Evolutionary conservation across 2,329 filamentous ascomycete genomes (phyloP).

Genomic region (Aspergillus pseudoglaucus): DNA sequence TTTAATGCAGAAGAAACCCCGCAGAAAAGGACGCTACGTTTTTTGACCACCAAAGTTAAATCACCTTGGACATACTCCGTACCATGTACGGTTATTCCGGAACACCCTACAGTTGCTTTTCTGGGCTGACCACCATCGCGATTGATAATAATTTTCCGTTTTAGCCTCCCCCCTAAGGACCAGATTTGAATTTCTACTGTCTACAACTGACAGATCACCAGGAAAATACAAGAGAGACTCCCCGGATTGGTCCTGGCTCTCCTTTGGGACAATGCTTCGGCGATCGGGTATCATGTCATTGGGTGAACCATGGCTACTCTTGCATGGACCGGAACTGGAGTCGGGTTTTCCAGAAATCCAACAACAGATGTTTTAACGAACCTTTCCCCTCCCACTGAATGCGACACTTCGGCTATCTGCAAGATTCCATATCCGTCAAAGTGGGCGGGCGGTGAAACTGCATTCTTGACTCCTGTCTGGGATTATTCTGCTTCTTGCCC

Average conservation of each 20-base stretch:
- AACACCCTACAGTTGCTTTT: background rate
- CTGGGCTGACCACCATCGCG: background rate
- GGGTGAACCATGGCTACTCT: background rate
- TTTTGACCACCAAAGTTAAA: background rate
- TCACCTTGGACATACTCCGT: background rate
- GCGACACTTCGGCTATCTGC: conserved; percentile 3
- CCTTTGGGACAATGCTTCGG: background rate
- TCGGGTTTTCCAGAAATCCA: background rate
- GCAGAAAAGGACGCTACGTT: background rate
- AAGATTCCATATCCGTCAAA: conserved; percentile 1
- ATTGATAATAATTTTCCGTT: background rate
- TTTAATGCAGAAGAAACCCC: background rate
- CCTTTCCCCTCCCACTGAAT: conserved; percentile 1
- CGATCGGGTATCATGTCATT: background rate
- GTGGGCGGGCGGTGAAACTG: conserved; percentile 1
- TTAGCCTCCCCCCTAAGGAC: background rate
- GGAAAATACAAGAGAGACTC: background rate
- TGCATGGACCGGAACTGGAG: conserved; percentile 1
- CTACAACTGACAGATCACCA: background rate
- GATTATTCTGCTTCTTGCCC: background rate
- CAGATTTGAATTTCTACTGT: background rate
- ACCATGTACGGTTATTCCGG: too few relatives aligned
- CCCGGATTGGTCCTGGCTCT: background rate
- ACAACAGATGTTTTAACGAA: background rate
- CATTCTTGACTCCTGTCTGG: background rate